phyloP scores from a whole-genome alignment of 768 basidiomycete genomes.

The Tephrocybe sp. region DNA sequence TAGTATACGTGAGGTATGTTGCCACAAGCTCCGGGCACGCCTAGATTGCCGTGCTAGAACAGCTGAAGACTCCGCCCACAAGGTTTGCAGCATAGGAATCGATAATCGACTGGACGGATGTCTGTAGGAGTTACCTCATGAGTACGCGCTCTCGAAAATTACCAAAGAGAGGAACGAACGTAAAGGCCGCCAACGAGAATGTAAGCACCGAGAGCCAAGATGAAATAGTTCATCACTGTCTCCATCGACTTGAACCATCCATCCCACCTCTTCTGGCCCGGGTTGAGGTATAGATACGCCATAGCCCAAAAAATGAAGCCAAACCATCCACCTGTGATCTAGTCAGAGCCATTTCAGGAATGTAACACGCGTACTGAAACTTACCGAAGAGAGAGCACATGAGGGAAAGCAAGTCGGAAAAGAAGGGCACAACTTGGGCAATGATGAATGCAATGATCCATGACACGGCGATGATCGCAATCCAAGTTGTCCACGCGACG shows the following conservation, averaged over 20 bases:
- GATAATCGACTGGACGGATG: constrained; percentile 35
- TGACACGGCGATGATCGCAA: constrained; percentile 27
- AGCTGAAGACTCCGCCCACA: constrained; percentile 31
- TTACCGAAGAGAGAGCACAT: constrained; percentile 42
- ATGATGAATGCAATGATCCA: constrained; percentile 34
- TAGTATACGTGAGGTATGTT: too few species aligned
- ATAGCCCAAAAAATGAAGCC: constrained; percentile 46
- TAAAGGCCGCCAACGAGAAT: constrained; percentile 39
- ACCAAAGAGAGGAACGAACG: constrained; percentile 22
- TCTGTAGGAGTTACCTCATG: constrained; percentile 15
- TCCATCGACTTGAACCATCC: constrained; percentile 28
- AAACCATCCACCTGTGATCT: constrained; percentile 28
- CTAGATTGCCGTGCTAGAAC: constrained; percentile 32
- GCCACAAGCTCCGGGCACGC: too few species aligned
- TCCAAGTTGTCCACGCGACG: constrained; percentile 30
- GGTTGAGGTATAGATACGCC: constrained; percentile 39
- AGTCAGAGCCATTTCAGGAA: neutral
- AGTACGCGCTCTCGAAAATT: neutral
- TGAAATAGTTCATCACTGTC: constrained; percentile 35
- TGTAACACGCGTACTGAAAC: constrained; percentile 3
- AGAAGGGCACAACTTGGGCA: constrained; percentile 34
- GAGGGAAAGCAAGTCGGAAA: constrained; percentile 38
- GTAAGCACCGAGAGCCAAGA: constrained; percentile 36
- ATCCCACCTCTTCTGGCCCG: constrained; percentile 32
- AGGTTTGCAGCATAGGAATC: constrained; percentile 27